Percentiles rank a stretch among this genome's conserved stretches.
phyloP scores from a whole-genome alignment of 2,329 filamentous ascomycete species.

The Pezicula radicicola region DNA sequence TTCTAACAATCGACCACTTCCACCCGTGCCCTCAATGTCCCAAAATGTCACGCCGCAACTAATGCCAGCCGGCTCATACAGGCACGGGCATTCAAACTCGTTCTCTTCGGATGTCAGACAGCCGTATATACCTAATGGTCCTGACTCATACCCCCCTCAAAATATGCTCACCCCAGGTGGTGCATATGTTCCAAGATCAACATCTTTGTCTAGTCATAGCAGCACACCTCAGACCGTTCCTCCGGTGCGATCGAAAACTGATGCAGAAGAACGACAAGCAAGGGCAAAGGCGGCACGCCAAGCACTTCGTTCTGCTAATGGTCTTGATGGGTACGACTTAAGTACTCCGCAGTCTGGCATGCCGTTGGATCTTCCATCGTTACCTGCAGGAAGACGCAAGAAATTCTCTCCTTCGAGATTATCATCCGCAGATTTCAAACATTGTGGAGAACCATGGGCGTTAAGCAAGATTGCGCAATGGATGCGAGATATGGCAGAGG shows the following conservation, averaged over 20 bases:
- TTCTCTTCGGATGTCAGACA: slow-evolving; percentile 34
- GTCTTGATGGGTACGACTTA: slow-evolving; percentile 56
- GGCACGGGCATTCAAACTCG: slow-evolving; percentile 44
- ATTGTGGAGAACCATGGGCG: slow-evolving; percentile 88
- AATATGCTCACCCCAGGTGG: slow-evolving; percentile 32
- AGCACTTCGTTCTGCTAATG: slow-evolving; percentile 46
- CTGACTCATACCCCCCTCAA: slow-evolving; percentile 37
- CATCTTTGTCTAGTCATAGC: slow-evolving; percentile 79
- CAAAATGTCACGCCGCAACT: slow-evolving; percentile 42
- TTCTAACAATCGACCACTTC: slow-evolving; percentile 63
- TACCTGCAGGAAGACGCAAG: slow-evolving; percentile 75
- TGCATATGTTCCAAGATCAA: slow-evolving; percentile 63
- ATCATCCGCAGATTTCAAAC: slow-evolving; percentile 75
- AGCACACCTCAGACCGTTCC: slow-evolving; percentile 75
- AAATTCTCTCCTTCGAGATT: slow-evolving; percentile 86
- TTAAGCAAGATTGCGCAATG: slow-evolving; percentile 83
- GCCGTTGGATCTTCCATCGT: slow-evolving; percentile 77
- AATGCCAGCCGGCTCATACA: slow-evolving; percentile 58
- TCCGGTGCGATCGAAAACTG: slow-evolving; percentile 90
- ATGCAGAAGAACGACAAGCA: slow-evolving; percentile 68
- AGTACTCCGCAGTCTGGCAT: slow-evolving; percentile 49
- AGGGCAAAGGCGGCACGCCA: slow-evolving; percentile 50
- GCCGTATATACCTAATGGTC: slow-evolving; percentile 20
- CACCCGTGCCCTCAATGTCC: slow-evolving; percentile 51
- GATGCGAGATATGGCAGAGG: slow-evolving; percentile 86